These are phyloP conservation scores for Diplocarpon rosae DNA, from an alignment of 2,329 filamentous ascomycete species.

Conservation along the genomic window DNA sequence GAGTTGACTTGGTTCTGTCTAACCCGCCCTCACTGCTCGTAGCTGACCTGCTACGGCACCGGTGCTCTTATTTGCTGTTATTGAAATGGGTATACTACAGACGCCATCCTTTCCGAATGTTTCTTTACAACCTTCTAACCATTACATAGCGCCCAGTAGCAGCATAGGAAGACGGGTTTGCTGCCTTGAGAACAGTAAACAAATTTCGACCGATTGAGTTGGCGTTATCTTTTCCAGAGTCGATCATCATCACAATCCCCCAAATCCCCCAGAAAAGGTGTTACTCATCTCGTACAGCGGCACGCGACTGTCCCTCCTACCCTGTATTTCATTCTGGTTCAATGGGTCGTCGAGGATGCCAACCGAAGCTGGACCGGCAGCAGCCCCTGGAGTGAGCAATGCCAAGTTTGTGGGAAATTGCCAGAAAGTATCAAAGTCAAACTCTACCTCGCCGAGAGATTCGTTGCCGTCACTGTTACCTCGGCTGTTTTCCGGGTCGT, in stretches of 20 bases:
- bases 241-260: neutral
- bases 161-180: too few species aligned
- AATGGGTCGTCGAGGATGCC: neutral
- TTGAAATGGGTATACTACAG: too few species aligned
- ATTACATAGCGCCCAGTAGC: too few species aligned
- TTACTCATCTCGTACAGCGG: constrained; percentile 12
- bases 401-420: constrained; percentile 8
- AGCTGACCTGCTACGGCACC: too few species aligned
- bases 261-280: neutral
- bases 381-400: constrained; percentile 1
- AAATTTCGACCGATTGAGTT: too few species aligned
- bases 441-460: constrained; percentile 15
- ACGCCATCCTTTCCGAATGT: too few species aligned
- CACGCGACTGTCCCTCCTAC: constrained; percentile 10
- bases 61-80: too few species aligned
- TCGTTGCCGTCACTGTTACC: constrained; percentile 9
- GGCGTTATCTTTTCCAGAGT: too few species aligned
- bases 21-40: too few species aligned
- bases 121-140: too few species aligned
- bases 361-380: constrained; percentile 2
- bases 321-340: constrained; percentile 5
- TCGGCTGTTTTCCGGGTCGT: constrained; percentile 3
- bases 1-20: too few species aligned
- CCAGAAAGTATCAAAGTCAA: constrained; percentile 20
- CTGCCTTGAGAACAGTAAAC: too few species aligned